Evolutionary conservation across 306 rosid species (phyloP), one percentile per base, ranked within the genome.

Genomic region (Senna tora): DNA sequence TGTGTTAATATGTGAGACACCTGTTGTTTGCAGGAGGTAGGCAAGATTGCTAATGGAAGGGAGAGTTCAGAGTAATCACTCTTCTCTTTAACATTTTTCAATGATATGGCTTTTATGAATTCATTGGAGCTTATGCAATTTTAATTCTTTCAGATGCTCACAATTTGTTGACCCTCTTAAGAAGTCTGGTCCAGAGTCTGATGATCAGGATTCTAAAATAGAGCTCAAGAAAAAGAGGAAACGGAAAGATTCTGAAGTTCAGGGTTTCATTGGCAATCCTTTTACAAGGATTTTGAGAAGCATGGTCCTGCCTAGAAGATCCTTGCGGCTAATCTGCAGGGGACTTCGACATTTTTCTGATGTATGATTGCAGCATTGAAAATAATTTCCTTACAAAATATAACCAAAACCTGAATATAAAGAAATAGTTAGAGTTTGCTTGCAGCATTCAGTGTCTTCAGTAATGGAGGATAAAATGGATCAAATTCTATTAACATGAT

Each of bases 61-160:
- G 84, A 84, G 81, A 81, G 75, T 80, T 84, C 89, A 69, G 81
- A 74, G 97, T 88, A 91, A 78, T 38, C 65, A 52, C 76, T 72
- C 67, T 61, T 46, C 71, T 73, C 20, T 50, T 22, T 56, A 45
- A 67, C 33, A 46, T 38, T 57, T 76, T 72, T 67, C 8, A 25
- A 21, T 52, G 34, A 51, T 56, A 55, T 47, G 73, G 38, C 65
- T 70, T 54, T 64, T 14, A 14, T 74, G 61, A 58, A 49, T 69
- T 58, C 12, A 47, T 67, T 46, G 67, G 41, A 77, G 65, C 64
- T 65, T 74, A 61, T 77, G 69, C 32, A 65, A 32, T 36, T 60
- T 20, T 77, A 47, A 67, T 75, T 59, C 30, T 83, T 80, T 75
- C 88, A 91, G 97, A 79, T 79, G 87, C 83, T 85, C 91, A 63